These are phyloP conservation scores for Hemileia vastatrix DNA, from an alignment of 1,284 basidiomycete genomes.

Conservation along the genomic window DNA sequence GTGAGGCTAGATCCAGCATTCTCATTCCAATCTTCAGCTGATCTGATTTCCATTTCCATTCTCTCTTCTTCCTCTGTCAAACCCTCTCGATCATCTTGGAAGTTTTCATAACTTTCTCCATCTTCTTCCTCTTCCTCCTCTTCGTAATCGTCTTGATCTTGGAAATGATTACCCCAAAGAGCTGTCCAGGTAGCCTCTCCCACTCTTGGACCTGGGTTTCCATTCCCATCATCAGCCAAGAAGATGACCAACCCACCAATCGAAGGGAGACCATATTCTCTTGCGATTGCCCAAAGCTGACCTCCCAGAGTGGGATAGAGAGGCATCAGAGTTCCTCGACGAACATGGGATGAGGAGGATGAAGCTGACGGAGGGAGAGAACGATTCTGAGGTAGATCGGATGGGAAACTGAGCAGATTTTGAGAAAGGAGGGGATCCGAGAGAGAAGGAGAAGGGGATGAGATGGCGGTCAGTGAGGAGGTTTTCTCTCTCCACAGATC, in stretches of 20 bases:
- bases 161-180: conserved; percentile 38
- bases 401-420: background rate
- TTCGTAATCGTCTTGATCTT: conserved; percentile 22
- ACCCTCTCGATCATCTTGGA: background rate
- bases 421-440: conserved; percentile 11
- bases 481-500: too few relatives aligned
- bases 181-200: conserved; percentile 38
- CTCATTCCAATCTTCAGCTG: background rate
- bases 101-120: background rate
- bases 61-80: conserved; percentile 2
- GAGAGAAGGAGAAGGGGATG: too few relatives aligned
- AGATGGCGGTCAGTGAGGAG: too few relatives aligned
- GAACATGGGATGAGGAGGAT: too few relatives aligned
- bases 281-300: conserved; percentile 65
- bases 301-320: conserved; percentile 60
- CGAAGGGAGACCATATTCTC: conserved; percentile 71
- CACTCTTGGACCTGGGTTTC: conserved; percentile 37
- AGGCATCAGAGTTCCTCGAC: conserved; percentile 61
- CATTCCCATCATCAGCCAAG: conserved; percentile 50
- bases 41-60: background rate
- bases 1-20: background rate
- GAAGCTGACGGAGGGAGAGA: background rate
- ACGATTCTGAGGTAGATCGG: background rate
- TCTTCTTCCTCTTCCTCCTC: background rate
- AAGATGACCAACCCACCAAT: conserved; percentile 65